Conservation (phyloP, 106 monocot species). For the Dendrobium chrysotoxum region DNA sequence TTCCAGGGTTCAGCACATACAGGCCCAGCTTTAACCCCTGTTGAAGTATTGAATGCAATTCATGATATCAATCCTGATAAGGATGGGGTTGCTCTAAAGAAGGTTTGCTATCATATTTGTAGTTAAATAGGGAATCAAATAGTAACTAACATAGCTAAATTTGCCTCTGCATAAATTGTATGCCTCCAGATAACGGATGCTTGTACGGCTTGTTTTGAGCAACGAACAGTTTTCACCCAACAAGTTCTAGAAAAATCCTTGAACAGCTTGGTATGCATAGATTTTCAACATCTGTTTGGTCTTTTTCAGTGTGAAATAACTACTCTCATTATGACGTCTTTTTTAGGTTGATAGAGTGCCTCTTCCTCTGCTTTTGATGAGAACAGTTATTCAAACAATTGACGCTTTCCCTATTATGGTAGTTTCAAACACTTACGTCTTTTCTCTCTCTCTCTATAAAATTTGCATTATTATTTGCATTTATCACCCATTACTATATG, state of each 20-base stretch:
- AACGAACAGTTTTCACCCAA: conserved; percentile 94
- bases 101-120: conserved; percentile 27
- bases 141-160: neutral
- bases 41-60: conserved; percentile 90
- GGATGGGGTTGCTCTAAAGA: conserved; percentile 78
- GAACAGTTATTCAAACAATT: conserved; percentile 95
- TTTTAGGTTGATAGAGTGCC: conserved; percentile 78
- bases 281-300: conserved; percentile 5
- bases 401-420: conserved; percentile 92
- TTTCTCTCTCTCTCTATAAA: neutral
- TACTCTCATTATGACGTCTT: neutral
- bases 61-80: conserved; percentile 86
- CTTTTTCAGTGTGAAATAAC: neutral
- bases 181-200: conserved; percentile 79
- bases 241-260: conserved; percentile 82
- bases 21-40: conserved; percentile 89
- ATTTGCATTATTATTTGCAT: neutral
- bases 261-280: conserved; percentile 62
- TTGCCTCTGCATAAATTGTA: neutral
- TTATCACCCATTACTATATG: neutral
- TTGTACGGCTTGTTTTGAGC: conserved; percentile 97
- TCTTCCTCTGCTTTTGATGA: conserved; percentile 89
- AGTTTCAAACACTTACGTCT: conserved; percentile 6
- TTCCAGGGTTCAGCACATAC: conserved; percentile 94
- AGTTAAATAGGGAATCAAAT: neutral